These are phyloP conservation scores for Vanrija sp. DNA, from an alignment of 1,284 basidiomycete genomes.

Conservation along the genomic window DNA sequence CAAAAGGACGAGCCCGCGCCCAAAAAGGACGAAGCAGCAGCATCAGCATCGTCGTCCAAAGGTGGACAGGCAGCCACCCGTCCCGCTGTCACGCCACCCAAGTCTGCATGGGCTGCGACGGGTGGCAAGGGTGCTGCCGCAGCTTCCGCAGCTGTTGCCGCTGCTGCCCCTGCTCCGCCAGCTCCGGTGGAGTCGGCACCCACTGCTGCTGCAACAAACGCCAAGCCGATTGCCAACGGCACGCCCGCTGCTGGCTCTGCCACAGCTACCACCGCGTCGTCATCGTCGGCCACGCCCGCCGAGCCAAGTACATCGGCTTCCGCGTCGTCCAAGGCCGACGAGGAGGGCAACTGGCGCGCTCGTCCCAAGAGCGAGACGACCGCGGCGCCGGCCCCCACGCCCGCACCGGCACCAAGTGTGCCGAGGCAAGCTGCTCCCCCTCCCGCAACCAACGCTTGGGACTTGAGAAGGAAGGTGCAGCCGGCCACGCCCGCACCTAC, in stretches of 20 bases:
- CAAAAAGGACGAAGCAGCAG: conserved; percentile 11
- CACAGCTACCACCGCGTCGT: conserved; percentile 10
- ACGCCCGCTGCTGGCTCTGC: not conserved
- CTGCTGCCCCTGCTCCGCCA: not conserved
- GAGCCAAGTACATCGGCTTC: conserved; percentile 13
- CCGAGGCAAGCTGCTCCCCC: conserved; percentile 23
- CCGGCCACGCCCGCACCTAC: conserved; percentile 4
- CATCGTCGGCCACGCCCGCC: conserved; percentile 4
- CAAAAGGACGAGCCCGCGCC: conserved; percentile 4
- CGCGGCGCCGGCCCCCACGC: conserved; percentile 4
- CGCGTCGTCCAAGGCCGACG: conserved; percentile 11
- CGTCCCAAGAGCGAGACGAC: conserved; percentile 13
- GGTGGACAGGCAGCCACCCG: conserved; percentile 1
- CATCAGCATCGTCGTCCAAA: conserved; percentile 3
- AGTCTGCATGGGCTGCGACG: conserved; percentile 26
- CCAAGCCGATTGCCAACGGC: too few relatives aligned
- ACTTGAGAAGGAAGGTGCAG: conserved; percentile 33
- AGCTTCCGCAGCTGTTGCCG: not conserved
- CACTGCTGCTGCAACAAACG: not conserved
- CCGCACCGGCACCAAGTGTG: conserved; percentile 3
- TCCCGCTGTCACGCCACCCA: conserved; percentile 8
- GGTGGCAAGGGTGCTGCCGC: not conserved
- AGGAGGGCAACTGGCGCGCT: conserved; percentile 33
- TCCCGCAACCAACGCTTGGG: conserved; percentile 42
- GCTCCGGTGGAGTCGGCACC: not conserved